Conservation (phyloP, 345 rosid species). For the Cardamine resedifolia region DNA sequence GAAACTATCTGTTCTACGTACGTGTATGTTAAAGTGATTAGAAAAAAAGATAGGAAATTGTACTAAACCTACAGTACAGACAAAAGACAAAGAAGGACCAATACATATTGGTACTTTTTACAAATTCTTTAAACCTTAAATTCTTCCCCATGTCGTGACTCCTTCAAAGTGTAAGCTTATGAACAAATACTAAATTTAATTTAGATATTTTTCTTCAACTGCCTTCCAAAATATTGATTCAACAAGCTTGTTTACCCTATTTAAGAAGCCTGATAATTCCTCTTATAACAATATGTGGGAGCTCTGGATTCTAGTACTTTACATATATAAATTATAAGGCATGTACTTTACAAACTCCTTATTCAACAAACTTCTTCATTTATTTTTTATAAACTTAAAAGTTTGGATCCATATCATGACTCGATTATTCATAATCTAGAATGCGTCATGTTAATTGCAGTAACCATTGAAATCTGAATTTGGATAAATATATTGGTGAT, state of each 20-base stretch:
- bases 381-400: neutral
- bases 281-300: too few relatives aligned
- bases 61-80: neutral
- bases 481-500: neutral
- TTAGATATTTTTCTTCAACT: neutral
- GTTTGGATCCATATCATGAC: neutral
- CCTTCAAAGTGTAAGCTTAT: neutral
- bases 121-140: slow-evolving; percentile 14
- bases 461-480: neutral
- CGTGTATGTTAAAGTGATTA: neutral
- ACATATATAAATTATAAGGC: neutral
- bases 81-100: neutral
- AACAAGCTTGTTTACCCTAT: neutral
- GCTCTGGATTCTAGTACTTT: neutral
- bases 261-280: neutral
- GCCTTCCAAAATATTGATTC: neutral
- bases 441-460: neutral
- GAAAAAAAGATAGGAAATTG: neutral
- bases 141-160: neutral
- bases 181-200: neutral
- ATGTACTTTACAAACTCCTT: too few relatives aligned
- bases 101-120: slow-evolving; percentile 9
- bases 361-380: neutral
- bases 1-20: neutral
- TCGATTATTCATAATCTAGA: neutral